Percentiles rank a stretch among this genome's conserved stretches.
Conservation (phyloP, 2,329 filamentous ascomycete species). For the Diplodia sapinea region DNA sequence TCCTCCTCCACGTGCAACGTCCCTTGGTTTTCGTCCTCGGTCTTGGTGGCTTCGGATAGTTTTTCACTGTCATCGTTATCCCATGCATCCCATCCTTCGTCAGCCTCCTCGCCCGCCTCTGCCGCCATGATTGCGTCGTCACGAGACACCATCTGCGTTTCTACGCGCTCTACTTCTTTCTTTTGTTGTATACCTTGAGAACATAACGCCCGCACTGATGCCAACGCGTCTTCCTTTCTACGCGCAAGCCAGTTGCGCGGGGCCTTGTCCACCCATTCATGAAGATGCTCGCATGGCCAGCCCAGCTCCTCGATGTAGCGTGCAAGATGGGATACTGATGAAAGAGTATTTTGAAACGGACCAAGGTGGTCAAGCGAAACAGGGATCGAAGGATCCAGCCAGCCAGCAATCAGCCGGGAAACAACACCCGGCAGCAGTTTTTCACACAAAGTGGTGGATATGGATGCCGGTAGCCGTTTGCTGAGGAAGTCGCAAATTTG, state of each 20-base stretch:
- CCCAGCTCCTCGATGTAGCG: conserved; percentile 64
- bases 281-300: conserved; percentile 69
- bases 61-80: conserved; percentile 65
- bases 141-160: conserved; percentile 77
- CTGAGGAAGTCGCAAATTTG: conserved; percentile 55
- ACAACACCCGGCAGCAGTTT: conserved; percentile 74
- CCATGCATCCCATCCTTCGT: conserved; percentile 85
- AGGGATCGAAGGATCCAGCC: conserved; percentile 79
- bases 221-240: conserved; percentile 78
- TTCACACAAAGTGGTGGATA: conserved; percentile 64
- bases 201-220: conserved; percentile 73
- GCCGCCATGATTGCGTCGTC: conserved; percentile 70
- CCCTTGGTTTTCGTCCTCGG: conserved; percentile 32
- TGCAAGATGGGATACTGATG: conserved; percentile 68
- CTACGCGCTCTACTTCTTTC: conserved; percentile 78
- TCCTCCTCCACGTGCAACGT: conserved; percentile 37
- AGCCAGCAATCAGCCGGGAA: conserved; percentile 70
- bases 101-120: conserved; percentile 58
- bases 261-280: conserved; percentile 80
- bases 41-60: conserved; percentile 30
- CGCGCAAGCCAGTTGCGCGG: conserved; percentile 85
- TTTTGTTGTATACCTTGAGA: conserved; percentile 69
- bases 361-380: conserved; percentile 72
- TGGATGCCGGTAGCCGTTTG: conserved; percentile 55
- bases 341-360: conserved; percentile 73